phyloP scores from a whole-genome alignment of 169 alveolate genomes.

The Eimeria sp. region DNA sequence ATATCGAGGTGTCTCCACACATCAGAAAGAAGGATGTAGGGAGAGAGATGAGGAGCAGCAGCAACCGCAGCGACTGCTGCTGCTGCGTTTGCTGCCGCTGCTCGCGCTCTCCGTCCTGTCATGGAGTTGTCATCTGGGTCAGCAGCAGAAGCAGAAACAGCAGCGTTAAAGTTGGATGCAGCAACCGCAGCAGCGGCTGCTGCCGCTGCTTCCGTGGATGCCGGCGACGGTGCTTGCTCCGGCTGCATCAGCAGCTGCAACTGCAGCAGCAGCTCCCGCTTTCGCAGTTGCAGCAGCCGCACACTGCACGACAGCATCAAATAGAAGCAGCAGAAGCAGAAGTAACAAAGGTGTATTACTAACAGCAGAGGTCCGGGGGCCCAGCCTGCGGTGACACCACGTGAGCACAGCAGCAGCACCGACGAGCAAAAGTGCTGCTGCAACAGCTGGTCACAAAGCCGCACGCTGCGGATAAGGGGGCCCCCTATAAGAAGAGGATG shows the following conservation, averaged over 20 bases:
- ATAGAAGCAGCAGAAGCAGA: constrained; percentile 46
- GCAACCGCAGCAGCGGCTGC: neutral
- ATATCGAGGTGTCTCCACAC: neutral
- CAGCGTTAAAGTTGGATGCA: neutral
- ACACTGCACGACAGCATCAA: constrained; percentile 46
- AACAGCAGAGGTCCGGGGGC: constrained; percentile 33
- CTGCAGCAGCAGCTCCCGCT: too few relatives aligned
- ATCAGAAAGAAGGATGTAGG: neutral
- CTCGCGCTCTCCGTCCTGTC: neutral
- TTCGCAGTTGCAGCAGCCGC: constrained; percentile 64
- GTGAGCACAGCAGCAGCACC: constrained; percentile 39
- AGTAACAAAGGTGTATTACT: constrained; percentile 14
- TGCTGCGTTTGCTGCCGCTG: neutral
- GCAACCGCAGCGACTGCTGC: constrained; percentile 8
- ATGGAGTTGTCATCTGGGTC: neutral
- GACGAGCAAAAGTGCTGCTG: constrained; percentile 41
- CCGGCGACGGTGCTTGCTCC: too few relatives aligned
- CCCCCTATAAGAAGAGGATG: constrained; percentile 37
- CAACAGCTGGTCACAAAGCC: constrained; percentile 57
- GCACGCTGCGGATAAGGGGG: constrained; percentile 59
- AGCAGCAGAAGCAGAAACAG: neutral
- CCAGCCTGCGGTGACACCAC: constrained; percentile 49
- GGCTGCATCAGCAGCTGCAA: too few relatives aligned
- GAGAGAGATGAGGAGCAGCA: constrained; percentile 10
- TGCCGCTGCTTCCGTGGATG: too few relatives aligned